Evolutionary conservation across 2,329 filamentous ascomycete genomes (phyloP).

Genomic region (Penicillium sp.): DNA sequence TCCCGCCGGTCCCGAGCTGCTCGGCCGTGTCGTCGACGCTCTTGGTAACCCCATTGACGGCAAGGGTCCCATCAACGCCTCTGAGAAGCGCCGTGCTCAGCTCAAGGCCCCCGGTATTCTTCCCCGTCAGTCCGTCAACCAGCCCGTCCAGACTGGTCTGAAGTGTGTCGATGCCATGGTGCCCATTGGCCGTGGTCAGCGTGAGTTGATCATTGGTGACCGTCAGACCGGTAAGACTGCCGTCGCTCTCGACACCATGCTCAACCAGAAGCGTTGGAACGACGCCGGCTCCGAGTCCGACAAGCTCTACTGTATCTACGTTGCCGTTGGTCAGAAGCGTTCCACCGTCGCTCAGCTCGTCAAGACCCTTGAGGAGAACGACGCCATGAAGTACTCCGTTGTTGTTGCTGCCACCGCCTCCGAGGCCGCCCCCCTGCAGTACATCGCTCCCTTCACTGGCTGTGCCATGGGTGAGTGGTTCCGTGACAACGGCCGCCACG

Average conservation of each 20-base stretch:
- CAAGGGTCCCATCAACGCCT: constrained; percentile 95
- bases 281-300: constrained; percentile 78
- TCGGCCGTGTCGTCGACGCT: constrained; percentile 97
- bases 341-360: constrained; percentile 99
- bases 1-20: constrained; percentile 85
- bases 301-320: constrained; percentile 99
- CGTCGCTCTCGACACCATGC: constrained; percentile 94
- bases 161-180: constrained; percentile 99
- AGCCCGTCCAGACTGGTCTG: constrained; percentile 98
- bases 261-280: constrained; percentile 99
- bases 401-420: constrained; percentile 95
- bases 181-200: constrained; percentile 98
- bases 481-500: constrained; percentile 81
- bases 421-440: constrained; percentile 92
- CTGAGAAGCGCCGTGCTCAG: constrained; percentile 91
- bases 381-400: constrained; percentile 97
- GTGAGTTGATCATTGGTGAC: constrained; percentile 99
- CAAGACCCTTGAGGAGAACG: constrained; percentile 99
- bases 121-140: constrained; percentile 92
- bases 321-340: constrained; percentile 98
- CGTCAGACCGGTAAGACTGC: constrained; percentile 99
- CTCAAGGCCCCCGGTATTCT: constrained; percentile 99
- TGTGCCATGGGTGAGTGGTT: constrained; percentile 69
- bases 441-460: constrained; percentile 89
- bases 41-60: constrained; percentile 99